Percentiles rank a stretch among this genome's conserved stretches.
These are phyloP conservation scores for Ophiostoma fasciatum DNA, from an alignment of 2,329 filamentous ascomycete genomes.

Conservation along the genomic window DNA sequence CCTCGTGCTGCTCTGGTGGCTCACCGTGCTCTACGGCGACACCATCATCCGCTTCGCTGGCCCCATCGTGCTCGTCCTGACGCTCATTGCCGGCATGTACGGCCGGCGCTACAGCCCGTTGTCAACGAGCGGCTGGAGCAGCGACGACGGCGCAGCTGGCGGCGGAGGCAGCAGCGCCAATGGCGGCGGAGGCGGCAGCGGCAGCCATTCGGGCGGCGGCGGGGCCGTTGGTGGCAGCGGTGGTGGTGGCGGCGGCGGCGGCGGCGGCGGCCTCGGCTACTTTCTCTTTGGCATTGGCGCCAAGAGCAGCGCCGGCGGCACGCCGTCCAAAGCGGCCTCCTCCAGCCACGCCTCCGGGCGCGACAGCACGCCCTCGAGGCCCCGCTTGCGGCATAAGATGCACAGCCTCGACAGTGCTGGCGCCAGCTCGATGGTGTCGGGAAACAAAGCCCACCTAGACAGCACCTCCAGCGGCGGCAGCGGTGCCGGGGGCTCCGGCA, in stretches of 20 bases:
- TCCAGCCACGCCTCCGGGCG: background rate
- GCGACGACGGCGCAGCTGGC: slow-evolving; percentile 27
- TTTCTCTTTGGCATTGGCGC: slow-evolving; percentile 66
- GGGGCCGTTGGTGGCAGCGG: background rate
- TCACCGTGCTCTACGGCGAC: slow-evolving; percentile 72
- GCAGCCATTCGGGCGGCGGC: slow-evolving; percentile 22
- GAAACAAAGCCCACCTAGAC: too few relatives aligned
- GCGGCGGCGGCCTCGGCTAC: slow-evolving; percentile 10
- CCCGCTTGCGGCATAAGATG: slow-evolving; percentile 11
- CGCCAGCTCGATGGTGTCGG: slow-evolving; percentile 6
- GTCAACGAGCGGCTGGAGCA: slow-evolving; percentile 63
- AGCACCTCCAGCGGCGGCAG: slow-evolving; percentile 1
- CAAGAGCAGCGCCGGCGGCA: slow-evolving; percentile 25
- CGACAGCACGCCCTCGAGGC: slow-evolving; percentile 10
- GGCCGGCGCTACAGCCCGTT: slow-evolving; percentile 76
- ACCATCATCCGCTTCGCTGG: slow-evolving; percentile 66
- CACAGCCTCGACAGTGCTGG: slow-evolving; percentile 16
- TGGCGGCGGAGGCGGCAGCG: slow-evolving; percentile 40
- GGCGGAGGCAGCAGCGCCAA: slow-evolving; percentile 5
- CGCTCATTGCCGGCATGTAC: slow-evolving; percentile 85
- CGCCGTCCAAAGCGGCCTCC: slow-evolving; percentile 15
- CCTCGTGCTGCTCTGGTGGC: slow-evolving; percentile 75
- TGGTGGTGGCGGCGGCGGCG: background rate
- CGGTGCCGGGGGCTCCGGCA: slow-evolving; percentile 10
- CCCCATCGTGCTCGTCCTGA: slow-evolving; percentile 65